Evolutionary conservation across 148 eudicot species (phyloP).

Genomic region (Heliamphora exappendiculata): DNA sequence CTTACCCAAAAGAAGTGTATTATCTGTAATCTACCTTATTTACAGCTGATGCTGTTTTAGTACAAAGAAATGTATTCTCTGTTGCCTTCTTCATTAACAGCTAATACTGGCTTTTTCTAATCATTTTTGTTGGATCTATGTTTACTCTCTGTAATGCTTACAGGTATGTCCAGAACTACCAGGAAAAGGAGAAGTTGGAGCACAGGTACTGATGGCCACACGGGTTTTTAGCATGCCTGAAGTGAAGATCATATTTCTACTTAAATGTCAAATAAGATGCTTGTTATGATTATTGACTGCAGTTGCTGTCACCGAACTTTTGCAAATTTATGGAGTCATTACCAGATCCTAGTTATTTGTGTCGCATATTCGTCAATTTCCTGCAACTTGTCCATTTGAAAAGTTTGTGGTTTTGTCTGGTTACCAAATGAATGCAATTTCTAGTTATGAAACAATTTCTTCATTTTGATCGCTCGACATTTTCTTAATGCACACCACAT

Average conservation of each 20-base stretch:
- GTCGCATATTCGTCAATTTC: not conserved
- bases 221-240: not conserved
- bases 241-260: not conserved
- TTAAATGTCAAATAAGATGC: not conserved
- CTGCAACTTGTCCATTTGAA: not conserved
- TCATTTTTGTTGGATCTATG: not conserved
- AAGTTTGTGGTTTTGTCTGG: not conserved
- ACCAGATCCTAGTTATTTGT: not conserved
- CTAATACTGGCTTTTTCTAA: not conserved
- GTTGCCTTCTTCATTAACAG: not conserved
- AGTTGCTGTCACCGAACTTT: not conserved
- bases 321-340: not conserved
- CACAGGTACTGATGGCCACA: conserved; percentile 52
- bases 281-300: not conserved
- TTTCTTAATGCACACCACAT: no score
- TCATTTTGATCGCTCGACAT: not conserved
- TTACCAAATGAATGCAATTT: not conserved
- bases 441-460: not conserved
- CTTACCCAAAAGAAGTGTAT: not conserved
- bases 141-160: not conserved
- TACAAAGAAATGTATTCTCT: not conserved
- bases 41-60: no score
- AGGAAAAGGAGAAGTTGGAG: conserved; percentile 60
- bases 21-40: no score
- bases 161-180: conserved; percentile 52